phyloP scores from a whole-genome alignment of 202 grass and related monocot genomes.

The Elaeis oleifera region DNA sequence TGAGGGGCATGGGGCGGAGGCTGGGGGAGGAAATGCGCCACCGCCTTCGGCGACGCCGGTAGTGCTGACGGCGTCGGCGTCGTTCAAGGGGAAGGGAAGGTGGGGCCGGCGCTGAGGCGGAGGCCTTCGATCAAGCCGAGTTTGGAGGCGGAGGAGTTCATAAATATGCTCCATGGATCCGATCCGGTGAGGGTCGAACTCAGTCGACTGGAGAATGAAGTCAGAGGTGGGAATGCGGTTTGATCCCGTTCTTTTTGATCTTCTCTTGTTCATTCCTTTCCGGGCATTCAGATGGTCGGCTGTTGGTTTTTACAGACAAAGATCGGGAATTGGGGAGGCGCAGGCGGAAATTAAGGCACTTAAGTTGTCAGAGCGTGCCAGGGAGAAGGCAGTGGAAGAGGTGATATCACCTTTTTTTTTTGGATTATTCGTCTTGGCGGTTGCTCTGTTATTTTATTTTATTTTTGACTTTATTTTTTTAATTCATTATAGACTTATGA shows the following conservation, averaged over 20 bases:
- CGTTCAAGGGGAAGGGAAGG: constrained; percentile 24
- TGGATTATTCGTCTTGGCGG: too few species aligned
- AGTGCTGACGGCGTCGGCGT: constrained; percentile 9
- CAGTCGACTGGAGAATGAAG: constrained; percentile 90
- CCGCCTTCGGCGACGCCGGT: constrained; percentile 10
- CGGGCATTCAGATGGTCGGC: constrained; percentile 8
- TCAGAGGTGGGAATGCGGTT: constrained; percentile 61
- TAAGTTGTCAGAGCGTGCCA: constrained; percentile 76
- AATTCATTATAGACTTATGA: too few species aligned
- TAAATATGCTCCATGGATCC: constrained; percentile 93
- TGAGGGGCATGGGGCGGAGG: neutral
- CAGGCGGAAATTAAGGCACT: constrained; percentile 89
- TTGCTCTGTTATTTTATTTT: neutral
- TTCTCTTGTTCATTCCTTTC: neutral
- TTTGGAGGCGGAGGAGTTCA: constrained; percentile 93
- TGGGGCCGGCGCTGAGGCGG: constrained; percentile 10
- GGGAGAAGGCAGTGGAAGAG: constrained; percentile 93
- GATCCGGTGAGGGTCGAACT: constrained; percentile 91
- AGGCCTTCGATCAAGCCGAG: constrained; percentile 51
- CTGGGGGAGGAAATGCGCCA: constrained; percentile 9
- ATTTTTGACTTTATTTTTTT: neutral
- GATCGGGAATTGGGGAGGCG: constrained; percentile 76
- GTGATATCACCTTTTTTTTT: constrained; percentile 25
- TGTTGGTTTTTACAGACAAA: constrained; percentile 48
- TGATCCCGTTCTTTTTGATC: constrained; percentile 1